These are phyloP conservation scores for Boletus semigastroideus DNA, from an alignment of 1,284 basidiomycete genomes.

Conservation along the genomic window DNA sequence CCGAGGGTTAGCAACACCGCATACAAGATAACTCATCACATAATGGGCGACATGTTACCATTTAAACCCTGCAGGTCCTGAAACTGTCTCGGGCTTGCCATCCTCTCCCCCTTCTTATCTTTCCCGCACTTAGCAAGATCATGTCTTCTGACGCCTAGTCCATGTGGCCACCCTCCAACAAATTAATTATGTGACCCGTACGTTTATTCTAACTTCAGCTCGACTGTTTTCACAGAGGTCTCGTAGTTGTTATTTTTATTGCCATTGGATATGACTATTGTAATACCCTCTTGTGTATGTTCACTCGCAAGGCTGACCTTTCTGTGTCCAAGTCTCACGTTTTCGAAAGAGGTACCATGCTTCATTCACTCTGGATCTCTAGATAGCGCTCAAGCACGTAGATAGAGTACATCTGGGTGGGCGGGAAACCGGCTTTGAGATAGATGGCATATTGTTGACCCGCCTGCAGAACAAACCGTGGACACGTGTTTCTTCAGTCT, in stretches of 20 bases:
- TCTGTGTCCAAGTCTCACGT: constrained; percentile 11
- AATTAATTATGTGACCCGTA: not conserved
- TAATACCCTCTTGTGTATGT: too few relatives aligned
- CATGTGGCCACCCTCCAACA: not conserved
- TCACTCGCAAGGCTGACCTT: not conserved
- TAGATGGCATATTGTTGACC: not conserved
- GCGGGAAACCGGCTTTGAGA: not conserved
- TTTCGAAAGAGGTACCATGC: constrained; percentile 9
- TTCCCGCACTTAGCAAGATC: too few relatives aligned
- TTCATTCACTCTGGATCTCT: not conserved
- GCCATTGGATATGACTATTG: not conserved
- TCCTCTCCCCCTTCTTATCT: too few relatives aligned
- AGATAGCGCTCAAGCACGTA: too few relatives aligned
- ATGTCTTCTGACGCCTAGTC: not conserved
- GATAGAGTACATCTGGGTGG: constrained; percentile 18
- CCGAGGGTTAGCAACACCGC: too few relatives aligned
- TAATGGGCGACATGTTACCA: too few relatives aligned
- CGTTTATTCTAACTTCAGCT: not conserved
- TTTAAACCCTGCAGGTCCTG: too few relatives aligned
- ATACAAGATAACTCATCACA: too few relatives aligned
- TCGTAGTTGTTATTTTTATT: not conserved
- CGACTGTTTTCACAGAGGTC: too few relatives aligned
- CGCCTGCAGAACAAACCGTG: constrained; percentile 9
- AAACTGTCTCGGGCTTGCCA: too few relatives aligned
- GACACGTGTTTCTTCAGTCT: constrained; percentile 9